Evolutionary conservation across 176 grass and related monocot species (phyloP).

Genomic region (Oryza rufipogon): DNA sequence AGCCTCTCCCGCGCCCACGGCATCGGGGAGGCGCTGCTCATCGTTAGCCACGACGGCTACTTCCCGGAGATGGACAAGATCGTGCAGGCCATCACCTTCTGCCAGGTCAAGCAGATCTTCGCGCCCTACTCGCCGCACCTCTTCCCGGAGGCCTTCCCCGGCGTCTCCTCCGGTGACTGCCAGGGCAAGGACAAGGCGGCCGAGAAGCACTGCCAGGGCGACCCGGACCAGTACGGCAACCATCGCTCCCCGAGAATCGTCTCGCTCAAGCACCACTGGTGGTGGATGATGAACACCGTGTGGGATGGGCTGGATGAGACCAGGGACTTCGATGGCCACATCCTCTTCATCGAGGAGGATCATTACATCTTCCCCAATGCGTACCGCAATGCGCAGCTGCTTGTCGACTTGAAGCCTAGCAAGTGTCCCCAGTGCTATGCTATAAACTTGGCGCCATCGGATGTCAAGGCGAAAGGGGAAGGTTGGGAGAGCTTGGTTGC

Average conservation of each 20-base stretch:
- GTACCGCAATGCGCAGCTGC: constrained; percentile 73
- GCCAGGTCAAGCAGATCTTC: constrained; percentile 98
- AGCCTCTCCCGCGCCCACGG: constrained; percentile 79
- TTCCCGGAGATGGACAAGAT: constrained; percentile 92
- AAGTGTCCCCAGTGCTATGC: constrained; percentile 90
- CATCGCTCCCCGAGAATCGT: constrained; percentile 86
- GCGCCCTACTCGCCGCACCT: constrained; percentile 91
- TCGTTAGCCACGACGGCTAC: constrained; percentile 94
- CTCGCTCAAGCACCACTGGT: constrained; percentile 97
- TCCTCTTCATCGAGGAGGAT: constrained; percentile 97
- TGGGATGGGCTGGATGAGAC: constrained; percentile 94
- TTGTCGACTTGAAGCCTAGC: constrained; percentile 68
- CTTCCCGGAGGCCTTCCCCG: constrained; percentile 73
- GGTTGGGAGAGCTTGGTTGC: constrained; percentile 75
- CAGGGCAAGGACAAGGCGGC: constrained; percentile 62
- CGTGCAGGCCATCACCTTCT: constrained; percentile 69
- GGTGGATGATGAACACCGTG: constrained; percentile 99
- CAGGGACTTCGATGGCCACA: constrained; percentile 60
- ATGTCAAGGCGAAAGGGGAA: constrained; percentile 85
- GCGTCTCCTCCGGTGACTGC: constrained; percentile 73
- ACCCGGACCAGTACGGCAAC: constrained; percentile 86
- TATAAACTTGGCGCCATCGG: constrained; percentile 71
- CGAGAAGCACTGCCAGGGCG: constrained; percentile 67
- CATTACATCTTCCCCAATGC: constrained; percentile 95
- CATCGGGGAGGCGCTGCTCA: constrained; percentile 80